Conservation (phyloP, 176 grass and related monocot species). For the Carex littledalei region DNA sequence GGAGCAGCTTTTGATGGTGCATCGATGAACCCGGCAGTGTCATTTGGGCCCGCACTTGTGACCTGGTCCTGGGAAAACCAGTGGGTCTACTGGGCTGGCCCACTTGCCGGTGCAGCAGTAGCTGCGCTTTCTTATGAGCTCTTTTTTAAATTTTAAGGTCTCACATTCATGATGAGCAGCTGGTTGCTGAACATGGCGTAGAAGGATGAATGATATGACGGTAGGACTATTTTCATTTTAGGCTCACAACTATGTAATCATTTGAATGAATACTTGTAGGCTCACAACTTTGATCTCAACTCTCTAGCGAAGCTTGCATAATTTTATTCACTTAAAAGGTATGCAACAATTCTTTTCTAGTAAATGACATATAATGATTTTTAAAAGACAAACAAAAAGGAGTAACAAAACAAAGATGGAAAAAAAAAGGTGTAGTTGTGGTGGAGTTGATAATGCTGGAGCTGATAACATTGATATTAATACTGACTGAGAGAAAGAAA, state of each 20-base stretch:
- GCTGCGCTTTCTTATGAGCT: constrained; percentile 27
- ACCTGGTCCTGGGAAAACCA: constrained; percentile 32
- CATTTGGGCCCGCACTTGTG: constrained; percentile 29
- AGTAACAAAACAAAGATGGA: background rate
- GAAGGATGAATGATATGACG: background rate
- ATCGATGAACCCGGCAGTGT: constrained; percentile 37
- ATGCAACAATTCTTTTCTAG: background rate
- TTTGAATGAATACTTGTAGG: background rate
- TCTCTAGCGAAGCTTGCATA: background rate
- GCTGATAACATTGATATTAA: background rate
- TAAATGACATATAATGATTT: background rate
- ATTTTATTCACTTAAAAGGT: background rate
- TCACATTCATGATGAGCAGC: background rate
- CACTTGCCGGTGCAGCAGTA: constrained; percentile 23
- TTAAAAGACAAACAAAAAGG: background rate
- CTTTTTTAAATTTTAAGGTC: background rate
- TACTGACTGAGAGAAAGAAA: background rate
- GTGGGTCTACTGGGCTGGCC: constrained; percentile 40
- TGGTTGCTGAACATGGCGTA: background rate
- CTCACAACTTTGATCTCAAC: background rate
- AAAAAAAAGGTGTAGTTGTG: background rate
- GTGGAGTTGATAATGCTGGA: background rate
- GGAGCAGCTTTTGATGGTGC: constrained; percentile 33
- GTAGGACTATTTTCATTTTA: background rate
- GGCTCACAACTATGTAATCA: too few species aligned